A percentile compares a stretch with the other conserved stretches of the same genome.
Evolutionary conservation across 2,329 filamentous ascomycete species (phyloP).

Genomic region (Colletotrichum lupini): DNA sequence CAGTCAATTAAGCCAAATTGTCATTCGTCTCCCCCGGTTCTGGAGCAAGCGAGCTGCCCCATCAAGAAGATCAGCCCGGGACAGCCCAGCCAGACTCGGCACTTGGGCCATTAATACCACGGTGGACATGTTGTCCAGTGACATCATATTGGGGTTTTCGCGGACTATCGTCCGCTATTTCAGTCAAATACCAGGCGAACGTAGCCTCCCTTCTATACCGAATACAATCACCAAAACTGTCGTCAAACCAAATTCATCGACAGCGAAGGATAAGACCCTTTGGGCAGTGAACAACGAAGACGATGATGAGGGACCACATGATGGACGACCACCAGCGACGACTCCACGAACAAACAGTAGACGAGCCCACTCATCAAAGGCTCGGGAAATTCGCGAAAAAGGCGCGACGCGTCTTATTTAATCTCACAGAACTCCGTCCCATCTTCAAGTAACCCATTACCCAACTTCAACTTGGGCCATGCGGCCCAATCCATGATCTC

Average conservation of each 20-base stretch:
- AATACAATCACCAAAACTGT: not conserved
- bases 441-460: constrained; percentile 6
- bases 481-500: not conserved
- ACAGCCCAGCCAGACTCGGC: constrained; percentile 27
- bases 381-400: constrained; percentile 21
- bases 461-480: constrained; percentile 10
- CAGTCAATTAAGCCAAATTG: not conserved
- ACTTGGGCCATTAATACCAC: constrained; percentile 10
- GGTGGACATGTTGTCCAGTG: constrained; percentile 11
- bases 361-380: constrained; percentile 19
- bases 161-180: not conserved
- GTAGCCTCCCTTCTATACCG: not conserved
- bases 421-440: not conserved
- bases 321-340: not conserved
- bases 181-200: not conserved
- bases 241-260: not conserved
- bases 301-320: constrained; percentile 6
- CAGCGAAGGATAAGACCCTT: too few relatives aligned
- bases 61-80: constrained; percentile 19
- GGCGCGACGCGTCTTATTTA: constrained; percentile 13
- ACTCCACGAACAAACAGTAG: not conserved
- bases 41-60: constrained; percentile 27
- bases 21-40: constrained; percentile 13
- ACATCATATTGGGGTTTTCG: constrained; percentile 15
- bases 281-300: not conserved